Evolutionary conservation across 2,329 filamentous ascomycete genomes (phyloP).

Genomic region (Colletotrichum cordylinicola): DNA sequence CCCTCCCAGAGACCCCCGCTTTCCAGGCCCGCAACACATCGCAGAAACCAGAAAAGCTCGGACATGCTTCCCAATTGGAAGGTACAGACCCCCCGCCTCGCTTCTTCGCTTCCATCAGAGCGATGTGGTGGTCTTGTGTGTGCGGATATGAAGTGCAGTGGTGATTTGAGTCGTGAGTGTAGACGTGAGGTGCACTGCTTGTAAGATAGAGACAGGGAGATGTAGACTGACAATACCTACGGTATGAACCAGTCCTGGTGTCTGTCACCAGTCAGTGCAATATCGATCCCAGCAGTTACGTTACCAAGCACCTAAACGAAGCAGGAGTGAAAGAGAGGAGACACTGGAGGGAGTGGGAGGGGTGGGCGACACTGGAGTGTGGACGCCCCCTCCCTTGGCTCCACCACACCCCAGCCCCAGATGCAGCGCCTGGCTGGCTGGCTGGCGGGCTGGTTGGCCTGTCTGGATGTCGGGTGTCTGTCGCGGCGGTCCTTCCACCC

Average conservation of each 20-base stretch:
- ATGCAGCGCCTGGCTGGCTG: constrained; percentile 7
- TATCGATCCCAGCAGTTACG: neutral
- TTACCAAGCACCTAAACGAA: neutral
- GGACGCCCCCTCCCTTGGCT: neutral
- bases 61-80: constrained; percentile 24
- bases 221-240: neutral
- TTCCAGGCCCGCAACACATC: neutral
- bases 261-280: neutral
- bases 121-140: neutral
- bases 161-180: neutral
- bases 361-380: neutral
- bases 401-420: neutral
- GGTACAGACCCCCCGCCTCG: constrained; percentile 15
- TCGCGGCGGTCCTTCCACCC: neutral
- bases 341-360: neutral
- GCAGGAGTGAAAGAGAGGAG: neutral
- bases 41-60: constrained; percentile 20
- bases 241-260: neutral
- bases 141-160: neutral
- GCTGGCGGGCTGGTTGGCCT: neutral
- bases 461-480: constrained; percentile 7
- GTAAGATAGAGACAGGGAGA: neutral
- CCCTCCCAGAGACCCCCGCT: neutral
- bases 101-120: neutral
- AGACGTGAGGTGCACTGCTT: neutral